Evolutionary conservation across 768 basidiomycete species (phyloP).

Genomic region (Serendipita sp.): DNA sequence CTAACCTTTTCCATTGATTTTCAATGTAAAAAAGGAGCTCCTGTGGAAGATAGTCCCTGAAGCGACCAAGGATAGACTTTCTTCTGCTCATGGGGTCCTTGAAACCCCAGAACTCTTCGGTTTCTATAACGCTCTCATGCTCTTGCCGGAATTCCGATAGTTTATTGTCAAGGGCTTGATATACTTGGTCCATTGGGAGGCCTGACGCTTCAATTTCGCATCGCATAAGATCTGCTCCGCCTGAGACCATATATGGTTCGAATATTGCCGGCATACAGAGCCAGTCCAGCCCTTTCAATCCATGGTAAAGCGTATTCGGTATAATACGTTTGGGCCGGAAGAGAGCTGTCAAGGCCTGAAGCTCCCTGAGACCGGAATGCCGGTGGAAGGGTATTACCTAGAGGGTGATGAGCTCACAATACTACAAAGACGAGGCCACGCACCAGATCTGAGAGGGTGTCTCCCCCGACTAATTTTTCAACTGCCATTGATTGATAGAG

Average conservation of each 20-base stretch:
- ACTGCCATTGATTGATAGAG: slow-evolving; percentile 29
- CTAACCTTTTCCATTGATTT: neutral
- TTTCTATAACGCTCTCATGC: neutral
- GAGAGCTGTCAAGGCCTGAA: slow-evolving; percentile 61
- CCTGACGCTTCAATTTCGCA: slow-evolving; percentile 12
- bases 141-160: neutral
- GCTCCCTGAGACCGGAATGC: slow-evolving; percentile 78
- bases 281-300: slow-evolving; percentile 49
- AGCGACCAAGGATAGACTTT: neutral
- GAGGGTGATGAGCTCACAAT: neutral
- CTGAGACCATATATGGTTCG: slow-evolving; percentile 31
- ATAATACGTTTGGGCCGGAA: slow-evolving; percentile 64
- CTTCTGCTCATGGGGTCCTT: neutral
- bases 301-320: slow-evolving; percentile 57
- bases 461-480: slow-evolving; percentile 26
- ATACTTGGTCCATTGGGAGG: too few relatives aligned
- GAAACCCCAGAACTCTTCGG: neutral
- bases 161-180: neutral
- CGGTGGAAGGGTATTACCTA: slow-evolving; percentile 73
- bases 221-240: slow-evolving; percentile 15
- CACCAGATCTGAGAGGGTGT: slow-evolving; percentile 49
- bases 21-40: neutral
- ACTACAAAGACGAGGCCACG: neutral
- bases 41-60: neutral
- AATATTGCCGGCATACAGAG: slow-evolving; percentile 56